Percentiles rank a stretch among this genome's conserved stretches.
Evolutionary conservation across 805 yeast genomes (phyloP).

Genomic region (Saturnispora galanensis): DNA sequence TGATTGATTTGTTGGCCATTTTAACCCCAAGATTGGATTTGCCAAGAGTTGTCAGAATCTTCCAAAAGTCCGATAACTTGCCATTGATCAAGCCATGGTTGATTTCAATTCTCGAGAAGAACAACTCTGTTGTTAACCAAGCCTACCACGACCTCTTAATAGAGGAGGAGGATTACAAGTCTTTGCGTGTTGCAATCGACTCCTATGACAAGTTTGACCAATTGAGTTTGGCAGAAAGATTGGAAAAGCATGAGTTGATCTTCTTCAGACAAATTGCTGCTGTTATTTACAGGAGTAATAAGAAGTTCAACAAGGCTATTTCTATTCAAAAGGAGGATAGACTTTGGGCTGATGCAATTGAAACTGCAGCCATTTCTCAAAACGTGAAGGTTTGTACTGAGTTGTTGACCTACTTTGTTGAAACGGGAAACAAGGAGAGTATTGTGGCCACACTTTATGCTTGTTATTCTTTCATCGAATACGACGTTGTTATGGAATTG

Average conservation of each 20-base stretch:
- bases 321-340: constrained; percentile 83
- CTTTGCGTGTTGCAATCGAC: constrained; percentile 79
- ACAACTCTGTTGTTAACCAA: constrained; percentile 81
- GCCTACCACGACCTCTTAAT: constrained; percentile 93
- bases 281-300: constrained; percentile 82
- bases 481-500: constrained; percentile 79
- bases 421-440: constrained; percentile 93
- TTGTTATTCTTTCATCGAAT: constrained; percentile 69
- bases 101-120: constrained; percentile 82
- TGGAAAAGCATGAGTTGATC: constrained; percentile 82
- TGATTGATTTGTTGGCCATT: constrained; percentile 77
- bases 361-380: constrained; percentile 78
- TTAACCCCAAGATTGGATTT: constrained; percentile 86
- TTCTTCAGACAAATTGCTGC: constrained; percentile 97
- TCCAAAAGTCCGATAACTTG: constrained; percentile 89
- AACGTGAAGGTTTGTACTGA: constrained; percentile 81
- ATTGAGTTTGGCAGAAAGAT: constrained; percentile 81
- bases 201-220: constrained; percentile 87
- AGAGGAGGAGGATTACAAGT: constrained; percentile 93
- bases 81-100: constrained; percentile 94
- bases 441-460: constrained; percentile 82
- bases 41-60: constrained; percentile 89
- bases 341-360: constrained; percentile 90
- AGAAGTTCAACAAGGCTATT: constrained; percentile 86
- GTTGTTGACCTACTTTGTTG: constrained; percentile 82